Base-by-base conservation (phyloP, 805 yeast genomes). In the Myxozyma sirexii region DNA sequence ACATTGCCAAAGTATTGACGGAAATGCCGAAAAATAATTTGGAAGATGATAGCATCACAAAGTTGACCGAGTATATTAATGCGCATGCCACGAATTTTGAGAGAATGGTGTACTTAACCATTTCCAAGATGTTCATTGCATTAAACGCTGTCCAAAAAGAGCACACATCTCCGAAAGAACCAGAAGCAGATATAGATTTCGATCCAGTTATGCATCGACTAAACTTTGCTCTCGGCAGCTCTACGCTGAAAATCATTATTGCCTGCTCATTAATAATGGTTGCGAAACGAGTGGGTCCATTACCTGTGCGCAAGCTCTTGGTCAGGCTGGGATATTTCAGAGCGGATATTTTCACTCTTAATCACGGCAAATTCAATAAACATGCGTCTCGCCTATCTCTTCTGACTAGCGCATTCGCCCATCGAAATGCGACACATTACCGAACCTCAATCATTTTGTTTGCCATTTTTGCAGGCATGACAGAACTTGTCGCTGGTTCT, bases 401-500 rank as follows among this genome's bases (percentile, higher is more conserved):
- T 7, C 35, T 55, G n/a, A 47, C 44, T 29, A 26, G 47, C 7
- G 29, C 43, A 19, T 48, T 55, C 15, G 26, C 38, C 8, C 58
- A 55, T 24, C 53, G 58, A 0, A 38, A 43, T 10, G 10, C 27
- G 2, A 7, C 17, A 13, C 58, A 55, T 19, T 47, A 47, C 15
- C 7, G 17, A 10, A 15, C 21, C 21, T 47, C 54, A 10, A 43
- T 27, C 3, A 10, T 17, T 15, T 4, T 41, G 31, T 55, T 55
- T 29, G 35, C 45, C 12, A 13, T 47, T 13, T 23, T 42, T 31
- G 53, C 48, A 2, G 24, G 29, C 4, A 10, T 27, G 10, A 42
- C 33, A 4, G 58, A 55, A 23, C 1, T 19, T 6, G 29, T 10
- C 8, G 21, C 49, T 3, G 33, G 37, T 21, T 31, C 48, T 4